These are phyloP conservation scores for Tripidium arundinaceum DNA, from an alignment of 202 grass and related monocot genomes.

Conservation along the genomic window DNA sequence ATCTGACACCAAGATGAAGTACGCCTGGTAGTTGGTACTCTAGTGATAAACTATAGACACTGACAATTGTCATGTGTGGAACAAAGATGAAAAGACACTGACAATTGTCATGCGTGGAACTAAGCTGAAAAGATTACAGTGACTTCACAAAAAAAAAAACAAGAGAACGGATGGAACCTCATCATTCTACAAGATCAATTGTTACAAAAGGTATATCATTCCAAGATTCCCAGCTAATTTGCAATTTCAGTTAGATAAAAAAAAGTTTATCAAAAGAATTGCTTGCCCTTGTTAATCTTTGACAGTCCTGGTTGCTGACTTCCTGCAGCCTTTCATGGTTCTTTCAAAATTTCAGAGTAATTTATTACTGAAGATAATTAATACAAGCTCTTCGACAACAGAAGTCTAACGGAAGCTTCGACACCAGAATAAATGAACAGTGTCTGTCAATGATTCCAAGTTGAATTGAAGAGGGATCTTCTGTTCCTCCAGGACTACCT, in stretches of 20 bases:
- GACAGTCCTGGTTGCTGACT: neutral
- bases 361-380: too few relatives aligned
- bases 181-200: neutral
- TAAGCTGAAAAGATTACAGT: neutral
- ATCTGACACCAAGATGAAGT: neutral
- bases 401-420: conserved; percentile 11
- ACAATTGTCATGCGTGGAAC: neutral
- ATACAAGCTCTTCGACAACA: too few relatives aligned
- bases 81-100: neutral
- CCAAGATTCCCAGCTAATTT: neutral
- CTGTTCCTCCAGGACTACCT: too few relatives aligned
- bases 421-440: neutral
- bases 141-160: neutral
- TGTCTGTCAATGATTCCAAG: neutral
- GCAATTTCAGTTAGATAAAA: neutral
- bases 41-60: too few relatives aligned
- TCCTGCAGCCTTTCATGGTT: too few relatives aligned
- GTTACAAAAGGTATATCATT: too few relatives aligned
- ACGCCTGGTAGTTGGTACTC: neutral
- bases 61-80: too few relatives aligned
- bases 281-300: too few relatives aligned
- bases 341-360: too few relatives aligned
- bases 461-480: conserved; percentile 31
- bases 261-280: neutral
- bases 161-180: neutral